These are phyloP conservation scores for Carallia pectinifolia DNA, from an alignment of 345 rosid species.

Conservation along the genomic window DNA sequence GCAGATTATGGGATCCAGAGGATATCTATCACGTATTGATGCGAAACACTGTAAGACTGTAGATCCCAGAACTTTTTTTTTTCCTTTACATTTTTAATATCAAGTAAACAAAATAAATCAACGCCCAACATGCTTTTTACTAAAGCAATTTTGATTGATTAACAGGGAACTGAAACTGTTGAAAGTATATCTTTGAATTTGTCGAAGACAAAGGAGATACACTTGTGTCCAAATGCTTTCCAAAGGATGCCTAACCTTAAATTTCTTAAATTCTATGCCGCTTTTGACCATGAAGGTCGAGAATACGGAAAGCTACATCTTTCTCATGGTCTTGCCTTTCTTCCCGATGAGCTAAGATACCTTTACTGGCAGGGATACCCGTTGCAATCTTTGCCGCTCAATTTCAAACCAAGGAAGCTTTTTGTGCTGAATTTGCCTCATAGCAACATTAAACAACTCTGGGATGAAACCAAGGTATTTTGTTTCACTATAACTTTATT, in stretches of 20 bases:
- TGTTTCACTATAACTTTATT: neutral
- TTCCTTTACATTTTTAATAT: neutral
- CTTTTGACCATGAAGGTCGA: slow-evolving; percentile 1
- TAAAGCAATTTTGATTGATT: neutral
- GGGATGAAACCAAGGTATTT: neutral
- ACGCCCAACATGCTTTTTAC: neutral
- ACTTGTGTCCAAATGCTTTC: neutral
- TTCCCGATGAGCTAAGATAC: neutral
- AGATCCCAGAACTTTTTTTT: neutral
- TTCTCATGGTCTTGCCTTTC: neutral
- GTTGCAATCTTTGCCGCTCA: slow-evolving; percentile 8
- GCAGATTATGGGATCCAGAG: slow-evolving; percentile 20
- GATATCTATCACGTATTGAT: slow-evolving; percentile 12
- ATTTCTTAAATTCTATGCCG: neutral
- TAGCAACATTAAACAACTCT: slow-evolving; percentile 11
- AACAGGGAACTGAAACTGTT: neutral
- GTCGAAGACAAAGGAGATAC: neutral
- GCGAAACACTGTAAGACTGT: slow-evolving; percentile 6
- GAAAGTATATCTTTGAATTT: neutral
- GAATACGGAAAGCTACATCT: slow-evolving; percentile 4
- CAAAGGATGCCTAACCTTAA: neutral
- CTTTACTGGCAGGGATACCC: slow-evolving; percentile 12
- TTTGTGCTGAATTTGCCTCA: neutral
- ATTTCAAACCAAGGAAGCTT: slow-evolving; percentile 6
- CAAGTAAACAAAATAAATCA: too few relatives aligned